phyloP scores from a whole-genome alignment of 495 filamentous ascomycete species.

The Mytilinidion resinicola region DNA sequence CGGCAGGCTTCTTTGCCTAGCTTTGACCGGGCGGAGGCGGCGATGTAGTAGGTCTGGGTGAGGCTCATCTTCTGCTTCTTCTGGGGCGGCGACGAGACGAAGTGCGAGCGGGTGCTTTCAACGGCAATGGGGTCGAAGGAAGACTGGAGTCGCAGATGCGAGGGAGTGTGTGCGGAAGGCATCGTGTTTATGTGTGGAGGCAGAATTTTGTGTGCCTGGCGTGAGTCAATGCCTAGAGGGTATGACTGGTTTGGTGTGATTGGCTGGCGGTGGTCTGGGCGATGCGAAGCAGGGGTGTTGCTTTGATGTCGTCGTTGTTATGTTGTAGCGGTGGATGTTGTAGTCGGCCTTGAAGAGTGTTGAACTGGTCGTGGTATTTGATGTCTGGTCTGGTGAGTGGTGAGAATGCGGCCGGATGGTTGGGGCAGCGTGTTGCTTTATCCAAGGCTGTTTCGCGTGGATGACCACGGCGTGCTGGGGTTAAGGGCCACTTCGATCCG shows the following conservation, averaged over 20 bases:
- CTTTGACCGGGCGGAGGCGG: conserved; percentile 92
- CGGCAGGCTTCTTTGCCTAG: conserved; percentile 83
- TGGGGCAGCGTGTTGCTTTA: neutral
- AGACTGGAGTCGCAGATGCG: conserved; percentile 28
- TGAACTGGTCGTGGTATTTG: neutral
- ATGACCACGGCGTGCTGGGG: neutral
- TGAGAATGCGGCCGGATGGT: neutral
- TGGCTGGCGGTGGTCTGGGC: conserved; percentile 6
- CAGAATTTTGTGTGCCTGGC: conserved; percentile 21
- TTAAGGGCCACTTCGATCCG: neutral
- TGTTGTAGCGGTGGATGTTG: neutral
- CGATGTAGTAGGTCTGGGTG: conserved; percentile 95
- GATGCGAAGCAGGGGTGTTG: conserved; percentile 14
- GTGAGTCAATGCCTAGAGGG: conserved; percentile 22
- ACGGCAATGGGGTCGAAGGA: conserved; percentile 30
- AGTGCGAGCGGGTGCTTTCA: conserved; percentile 26
- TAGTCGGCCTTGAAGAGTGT: neutral
- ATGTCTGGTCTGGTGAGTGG: neutral
- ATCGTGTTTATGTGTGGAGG: conserved; percentile 20
- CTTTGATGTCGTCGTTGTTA: neutral
- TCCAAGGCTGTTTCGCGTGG: neutral
- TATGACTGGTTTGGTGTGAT: conserved; percentile 17
- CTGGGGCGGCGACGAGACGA: conserved; percentile 35
- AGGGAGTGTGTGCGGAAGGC: conserved; percentile 22
- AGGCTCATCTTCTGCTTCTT: conserved; percentile 80